Evolutionary conservation across 2,329 filamentous ascomycete genomes (phyloP).

Genomic region (Ceratocystiopsis brevicomis): DNA sequence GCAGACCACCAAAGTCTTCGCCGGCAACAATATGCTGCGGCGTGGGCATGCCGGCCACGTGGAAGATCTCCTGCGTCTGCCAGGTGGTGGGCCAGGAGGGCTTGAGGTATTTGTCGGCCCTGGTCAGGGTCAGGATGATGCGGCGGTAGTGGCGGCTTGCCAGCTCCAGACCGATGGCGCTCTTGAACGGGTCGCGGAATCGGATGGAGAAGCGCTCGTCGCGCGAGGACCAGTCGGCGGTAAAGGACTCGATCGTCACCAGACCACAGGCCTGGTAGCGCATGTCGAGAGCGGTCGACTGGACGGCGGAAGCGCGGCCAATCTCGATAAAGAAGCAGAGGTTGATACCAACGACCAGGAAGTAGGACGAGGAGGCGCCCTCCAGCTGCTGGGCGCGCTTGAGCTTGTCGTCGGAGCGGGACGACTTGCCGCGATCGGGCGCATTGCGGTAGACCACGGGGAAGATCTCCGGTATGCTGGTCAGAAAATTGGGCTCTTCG

Average conservation of each 20-base stretch:
- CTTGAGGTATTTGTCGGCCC: constrained; percentile 34
- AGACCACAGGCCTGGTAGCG: constrained; percentile 32
- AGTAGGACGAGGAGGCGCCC: constrained; percentile 35
- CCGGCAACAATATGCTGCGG: constrained; percentile 34
- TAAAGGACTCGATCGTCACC: constrained; percentile 31
- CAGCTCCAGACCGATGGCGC: constrained; percentile 20
- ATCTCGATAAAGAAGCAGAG: constrained; percentile 34
- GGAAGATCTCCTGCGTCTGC: constrained; percentile 30
- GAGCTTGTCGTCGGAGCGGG: constrained; percentile 21
- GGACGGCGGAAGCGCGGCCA: constrained; percentile 22
- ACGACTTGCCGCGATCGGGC: constrained; percentile 15
- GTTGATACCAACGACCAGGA: constrained; percentile 33
- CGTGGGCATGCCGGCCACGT: constrained; percentile 31
- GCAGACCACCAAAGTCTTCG: constrained; percentile 33
- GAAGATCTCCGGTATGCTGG: constrained; percentile 25
- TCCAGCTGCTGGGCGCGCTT: constrained; percentile 26
- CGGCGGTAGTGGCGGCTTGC: constrained; percentile 34
- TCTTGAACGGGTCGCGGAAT: constrained; percentile 26
- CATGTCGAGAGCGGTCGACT: constrained; percentile 26
- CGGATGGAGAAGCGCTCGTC: constrained; percentile 37
- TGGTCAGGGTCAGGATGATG: constrained; percentile 34
- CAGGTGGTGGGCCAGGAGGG: constrained; percentile 38
- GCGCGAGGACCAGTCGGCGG: constrained; percentile 29
- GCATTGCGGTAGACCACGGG: constrained; percentile 31
- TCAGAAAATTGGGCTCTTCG: constrained; percentile 21